These are phyloP conservation scores for Mycena crocata DNA, from an alignment of 768 basidiomycete species.

Conservation along the genomic window DNA sequence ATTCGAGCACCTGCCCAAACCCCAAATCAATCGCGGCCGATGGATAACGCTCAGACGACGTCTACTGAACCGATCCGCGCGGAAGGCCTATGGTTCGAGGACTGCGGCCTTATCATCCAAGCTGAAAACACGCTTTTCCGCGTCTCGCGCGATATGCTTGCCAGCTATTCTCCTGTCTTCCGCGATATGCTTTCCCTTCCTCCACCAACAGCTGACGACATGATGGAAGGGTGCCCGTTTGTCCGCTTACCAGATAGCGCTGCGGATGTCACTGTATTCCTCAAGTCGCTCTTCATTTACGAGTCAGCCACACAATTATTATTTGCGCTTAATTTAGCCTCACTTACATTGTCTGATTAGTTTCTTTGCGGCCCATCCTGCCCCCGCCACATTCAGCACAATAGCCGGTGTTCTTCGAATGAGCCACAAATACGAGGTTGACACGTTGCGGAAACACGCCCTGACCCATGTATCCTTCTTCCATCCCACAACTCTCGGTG, in stretches of 20 bases:
- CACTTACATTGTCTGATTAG: not conserved
- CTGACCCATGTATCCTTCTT: not conserved
- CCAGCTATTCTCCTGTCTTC: conserved; percentile 14
- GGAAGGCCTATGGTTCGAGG: conserved; percentile 8
- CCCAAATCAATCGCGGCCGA: no score
- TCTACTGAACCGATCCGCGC: not conserved
- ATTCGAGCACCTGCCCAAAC: no score
- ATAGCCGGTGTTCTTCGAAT: conserved; percentile 15
- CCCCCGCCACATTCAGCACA: not conserved
- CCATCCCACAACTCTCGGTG: not conserved
- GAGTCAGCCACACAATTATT: not conserved
- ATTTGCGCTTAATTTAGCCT: no score
- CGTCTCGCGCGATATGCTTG: conserved; percentile 13
- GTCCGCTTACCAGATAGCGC: conserved; percentile 21
- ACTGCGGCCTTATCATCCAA: conserved; percentile 18
- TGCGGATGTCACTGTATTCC: not conserved
- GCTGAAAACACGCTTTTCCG: conserved; percentile 17
- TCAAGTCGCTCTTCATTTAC: conserved; percentile 7
- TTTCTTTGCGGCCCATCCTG: conserved; percentile 10
- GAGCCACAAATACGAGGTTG: conserved; percentile 26
- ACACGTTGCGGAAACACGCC: conserved; percentile 13
- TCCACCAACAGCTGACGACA: not conserved
- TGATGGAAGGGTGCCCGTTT: conserved; percentile 25
- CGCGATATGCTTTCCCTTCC: conserved; percentile 19
- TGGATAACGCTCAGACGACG: not conserved